Base-by-base conservation (phyloP, 768 basidiomycete species). In the Hemileccinum impolitum region DNA sequence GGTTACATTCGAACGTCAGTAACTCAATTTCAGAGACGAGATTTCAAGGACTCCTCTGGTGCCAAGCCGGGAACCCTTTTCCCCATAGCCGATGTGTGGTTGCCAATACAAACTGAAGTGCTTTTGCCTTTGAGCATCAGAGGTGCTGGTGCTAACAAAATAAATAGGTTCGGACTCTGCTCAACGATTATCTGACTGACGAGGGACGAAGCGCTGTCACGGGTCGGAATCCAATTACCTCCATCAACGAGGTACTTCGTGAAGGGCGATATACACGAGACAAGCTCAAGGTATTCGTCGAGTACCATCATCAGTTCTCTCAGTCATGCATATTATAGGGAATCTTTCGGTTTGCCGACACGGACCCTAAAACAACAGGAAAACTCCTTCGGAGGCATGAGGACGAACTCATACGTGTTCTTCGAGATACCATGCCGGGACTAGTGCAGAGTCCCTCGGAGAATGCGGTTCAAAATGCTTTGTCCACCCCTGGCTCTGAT, bases 401-500 rank as follows among this genome's bases (percentile, higher is more conserved):
- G 70, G 90, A 95, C 49, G 85, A 87, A 39, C 77, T 99, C 25
- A 87, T 84, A 18, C 78, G 80, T 34, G 81, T 90, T 1, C 76
- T 99, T 25, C 87, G 87, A 64, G 85, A 92, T 35, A 94, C 90
- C 0, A 94, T 97, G 65, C 96, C 96, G 0, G 96, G 96, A 17
- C 78, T 99, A 36, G 94, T 93, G 8, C 82, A 89, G 36, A 81
- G 80, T 32, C 70, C 79, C 8, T 70, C 79, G 0, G 85, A 87
- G 40, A 83, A 78, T 57, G 67, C 78, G n/a, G 70, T 80, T 0
- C 87, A 87, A 59, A 71, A 50, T 21, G 77, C 84, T 19, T 57
- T 87, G 21, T 76, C 78, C 19, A 79, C 72, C 45, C 75, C 81
- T 30, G 83, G 80, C 13, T 75, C 78, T 15, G 91, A 93, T 45